Evolutionary conservation across 2,329 filamentous ascomycete species (phyloP), one percentile per base, ranked within the genome.

Genomic region (Paradendryphiella salina): DNA sequence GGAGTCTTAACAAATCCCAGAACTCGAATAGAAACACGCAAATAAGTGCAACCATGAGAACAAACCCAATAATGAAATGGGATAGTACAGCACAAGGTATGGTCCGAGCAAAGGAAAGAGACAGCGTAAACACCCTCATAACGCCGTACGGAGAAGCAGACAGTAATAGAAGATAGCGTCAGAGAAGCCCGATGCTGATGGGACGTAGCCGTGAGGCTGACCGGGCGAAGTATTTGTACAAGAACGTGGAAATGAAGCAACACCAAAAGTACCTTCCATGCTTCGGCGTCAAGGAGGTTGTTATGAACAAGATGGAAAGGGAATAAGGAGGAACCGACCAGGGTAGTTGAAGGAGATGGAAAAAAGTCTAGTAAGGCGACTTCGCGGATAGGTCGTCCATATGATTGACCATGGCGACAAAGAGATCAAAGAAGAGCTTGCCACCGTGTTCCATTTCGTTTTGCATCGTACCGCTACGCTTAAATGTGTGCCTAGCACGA

Each of bases 391-490:
- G 45, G 45, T 73, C 70, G 49, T 73, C 70, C 68, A 96, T 88
- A 69, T 96, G 90, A 71, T 96, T 96, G 75, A 89, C 91, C 75
- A 96, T 84, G 14, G 92, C 90, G 42, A 96, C 92, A 71, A 96
- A 96, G 36, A 96, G 79, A 70, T 96, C 92, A 70, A 96, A 96
- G 78, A 96, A 96, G 52, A 96, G 79, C 67, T 88, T 88, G 46
- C 90, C 90, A 21, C 92, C 92, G 55, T 85, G 84, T 72, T 88
- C 88, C 91, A 96, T 96, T 77, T 96, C 91, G 61, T 89, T 84
- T 76, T 96, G 92, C 91, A 96, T 96, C 3, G 91, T 96, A 46
- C 91, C 90, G 74, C 90, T 96, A 47, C 90, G 82, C 80, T 96
- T 96, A 76, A 96, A 96, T 2, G 90, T 96, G 68, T 84, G 83